These are phyloP conservation scores for Yamadazyma dendronema DNA, from an alignment of 1,139 yeast species.

Conservation along the genomic window DNA sequence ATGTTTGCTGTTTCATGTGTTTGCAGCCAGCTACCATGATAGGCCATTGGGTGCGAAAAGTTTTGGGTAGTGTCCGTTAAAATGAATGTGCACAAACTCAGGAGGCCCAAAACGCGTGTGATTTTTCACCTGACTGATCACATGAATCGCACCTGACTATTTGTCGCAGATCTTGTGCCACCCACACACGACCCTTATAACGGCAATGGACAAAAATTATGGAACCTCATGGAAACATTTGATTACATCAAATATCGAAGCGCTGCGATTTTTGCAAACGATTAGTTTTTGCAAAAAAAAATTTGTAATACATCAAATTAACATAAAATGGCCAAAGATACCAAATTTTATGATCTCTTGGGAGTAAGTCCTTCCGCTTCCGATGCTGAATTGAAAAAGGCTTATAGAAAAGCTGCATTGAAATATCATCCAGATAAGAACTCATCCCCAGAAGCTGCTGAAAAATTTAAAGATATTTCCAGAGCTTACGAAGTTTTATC, in stretches of 20 bases:
- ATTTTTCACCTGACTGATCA: too few species aligned
- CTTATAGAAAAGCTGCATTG: constrained; percentile 89
- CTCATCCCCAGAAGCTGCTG: constrained; percentile 82
- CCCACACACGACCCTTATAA: not conserved
- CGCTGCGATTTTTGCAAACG: constrained; percentile 1
- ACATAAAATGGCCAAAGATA: constrained; percentile 78
- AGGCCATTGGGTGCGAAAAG: too few species aligned
- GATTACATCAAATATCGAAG: constrained; percentile 1
- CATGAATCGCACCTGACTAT: too few species aligned
- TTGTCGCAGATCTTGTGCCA: not conserved
- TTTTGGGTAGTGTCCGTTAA: too few species aligned
- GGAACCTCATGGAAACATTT: constrained; percentile 7
- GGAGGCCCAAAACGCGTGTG: too few species aligned
- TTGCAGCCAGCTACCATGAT: too few species aligned
- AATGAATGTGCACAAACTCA: too few species aligned
- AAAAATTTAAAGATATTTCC: constrained; percentile 88
- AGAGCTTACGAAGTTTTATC: constrained; percentile 87
- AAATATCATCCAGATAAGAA: constrained; percentile 94
- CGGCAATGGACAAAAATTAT: not conserved
- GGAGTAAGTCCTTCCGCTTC: constrained; percentile 80
- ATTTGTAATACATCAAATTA: constrained; percentile 1
- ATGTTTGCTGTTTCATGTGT: too few species aligned
- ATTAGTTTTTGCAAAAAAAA: not conserved
- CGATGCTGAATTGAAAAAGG: constrained; percentile 87
- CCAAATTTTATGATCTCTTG: constrained; percentile 79